phyloP scores from a whole-genome alignment of 2,329 filamentous ascomycete species.

The Colletotrichum camelliae region DNA sequence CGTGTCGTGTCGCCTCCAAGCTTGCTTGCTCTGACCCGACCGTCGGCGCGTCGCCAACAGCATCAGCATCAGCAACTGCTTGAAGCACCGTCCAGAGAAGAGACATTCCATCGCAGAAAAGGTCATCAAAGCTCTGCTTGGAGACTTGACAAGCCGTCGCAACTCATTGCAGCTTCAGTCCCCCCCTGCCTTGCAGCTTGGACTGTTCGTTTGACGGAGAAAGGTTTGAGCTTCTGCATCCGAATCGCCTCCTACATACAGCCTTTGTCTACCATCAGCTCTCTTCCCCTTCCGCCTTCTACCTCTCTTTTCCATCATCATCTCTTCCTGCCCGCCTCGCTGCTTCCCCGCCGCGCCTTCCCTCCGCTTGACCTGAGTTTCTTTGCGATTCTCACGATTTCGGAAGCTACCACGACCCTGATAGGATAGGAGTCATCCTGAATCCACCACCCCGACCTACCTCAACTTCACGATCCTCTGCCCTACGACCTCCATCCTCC shows the following conservation, averaged over 20 bases:
- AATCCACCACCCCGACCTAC: slow-evolving; percentile 16
- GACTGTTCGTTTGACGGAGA: slow-evolving; percentile 33
- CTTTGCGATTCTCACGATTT: slow-evolving; percentile 21
- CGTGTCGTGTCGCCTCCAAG: slow-evolving; percentile 17
- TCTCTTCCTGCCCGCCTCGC: slow-evolving; percentile 10
- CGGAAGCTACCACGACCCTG: slow-evolving; percentile 19
- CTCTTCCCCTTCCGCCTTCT: slow-evolving; percentile 13
- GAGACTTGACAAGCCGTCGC: slow-evolving; percentile 15
- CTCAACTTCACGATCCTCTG: slow-evolving; percentile 21
- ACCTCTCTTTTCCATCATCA: slow-evolving; percentile 18
- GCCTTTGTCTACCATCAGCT: slow-evolving; percentile 23
- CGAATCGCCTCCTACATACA: slow-evolving; percentile 32
- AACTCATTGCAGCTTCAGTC: slow-evolving; percentile 12
- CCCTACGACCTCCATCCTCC: slow-evolving; percentile 23
- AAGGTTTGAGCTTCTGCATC: slow-evolving; percentile 43
- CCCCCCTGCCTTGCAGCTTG: slow-evolving; percentile 22
- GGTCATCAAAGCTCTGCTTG: slow-evolving; percentile 22
- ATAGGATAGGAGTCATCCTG: slow-evolving; percentile 22
- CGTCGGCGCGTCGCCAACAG: slow-evolving; percentile 10
- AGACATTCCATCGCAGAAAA: not conserved
- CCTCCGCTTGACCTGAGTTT: slow-evolving; percentile 23
- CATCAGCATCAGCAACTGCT: not conserved
- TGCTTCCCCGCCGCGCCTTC: slow-evolving; percentile 18
- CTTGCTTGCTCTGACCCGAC: slow-evolving; percentile 7
- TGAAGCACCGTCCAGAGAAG: not conserved